A percentile compares a stretch with the other conserved stretches of the same genome.
phyloP scores from a whole-genome alignment of 2,329 filamentous ascomycete genomes.

The Aspergillus ochraceoroseus region DNA sequence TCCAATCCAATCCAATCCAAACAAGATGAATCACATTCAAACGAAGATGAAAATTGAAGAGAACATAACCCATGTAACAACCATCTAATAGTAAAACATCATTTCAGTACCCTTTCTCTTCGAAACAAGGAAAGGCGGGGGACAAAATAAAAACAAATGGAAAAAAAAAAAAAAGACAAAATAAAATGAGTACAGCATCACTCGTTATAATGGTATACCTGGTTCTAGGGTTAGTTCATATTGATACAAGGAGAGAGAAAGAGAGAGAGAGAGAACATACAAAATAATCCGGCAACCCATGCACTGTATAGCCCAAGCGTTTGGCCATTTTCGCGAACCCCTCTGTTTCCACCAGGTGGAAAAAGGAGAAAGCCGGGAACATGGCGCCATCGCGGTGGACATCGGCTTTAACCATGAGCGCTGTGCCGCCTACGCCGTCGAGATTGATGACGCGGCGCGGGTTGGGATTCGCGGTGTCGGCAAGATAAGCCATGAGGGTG shows the following conservation, averaged over 20 bases:
- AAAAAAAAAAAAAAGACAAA: conserved; percentile 2
- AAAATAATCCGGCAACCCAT: conserved; percentile 94
- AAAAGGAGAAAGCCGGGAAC: conserved; percentile 96
- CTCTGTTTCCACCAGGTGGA: conserved; percentile 95
- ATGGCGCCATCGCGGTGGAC: conserved; percentile 96
- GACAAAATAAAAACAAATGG: not conserved
- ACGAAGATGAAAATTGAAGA: too few species aligned
- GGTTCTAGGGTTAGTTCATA: too few species aligned
- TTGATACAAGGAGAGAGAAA: too few species aligned
- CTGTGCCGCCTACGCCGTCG: conserved; percentile 90
- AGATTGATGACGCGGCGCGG: conserved; percentile 66
- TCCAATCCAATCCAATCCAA: too few species aligned
- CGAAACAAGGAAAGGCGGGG: too few species aligned
- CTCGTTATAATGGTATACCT: conserved; percentile 91
- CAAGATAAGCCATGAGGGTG: conserved; percentile 82
- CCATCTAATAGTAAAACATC: not conserved
- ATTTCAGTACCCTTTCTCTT: not conserved
- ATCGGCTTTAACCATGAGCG: conserved; percentile 89
- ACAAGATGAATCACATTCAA: too few species aligned
- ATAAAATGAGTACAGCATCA: conserved; percentile 33
- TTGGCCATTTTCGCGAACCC: conserved; percentile 97
- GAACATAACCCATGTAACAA: too few species aligned
- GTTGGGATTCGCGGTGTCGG: conserved; percentile 48
- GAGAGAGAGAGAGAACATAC: conserved; percentile 49
- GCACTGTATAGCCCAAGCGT: conserved; percentile 76